Conservation (phyloP, 129 eudicot species). For the Flaveria linearis region DNA sequence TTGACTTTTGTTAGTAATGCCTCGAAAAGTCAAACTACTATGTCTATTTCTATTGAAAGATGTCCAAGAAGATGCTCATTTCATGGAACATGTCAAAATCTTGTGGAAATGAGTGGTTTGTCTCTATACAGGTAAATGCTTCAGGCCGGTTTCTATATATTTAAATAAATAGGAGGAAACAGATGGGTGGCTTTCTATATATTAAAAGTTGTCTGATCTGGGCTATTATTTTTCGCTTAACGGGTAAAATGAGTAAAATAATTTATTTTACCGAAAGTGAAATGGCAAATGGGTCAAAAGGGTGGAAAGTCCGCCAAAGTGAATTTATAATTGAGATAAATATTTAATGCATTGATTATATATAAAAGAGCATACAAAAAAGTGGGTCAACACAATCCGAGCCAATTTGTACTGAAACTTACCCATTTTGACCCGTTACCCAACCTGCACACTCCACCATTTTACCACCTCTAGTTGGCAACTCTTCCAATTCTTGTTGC, state of each 20-base stretch:
- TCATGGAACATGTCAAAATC: conserved; percentile 80
- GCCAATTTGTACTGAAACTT: neutral
- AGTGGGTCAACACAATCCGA: neutral
- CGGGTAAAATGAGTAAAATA: neutral
- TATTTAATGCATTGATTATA: neutral
- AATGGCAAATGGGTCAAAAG: neutral
- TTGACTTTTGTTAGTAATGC: conserved; percentile 32
- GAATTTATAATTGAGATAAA: neutral
- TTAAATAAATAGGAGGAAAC: neutral
- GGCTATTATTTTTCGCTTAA: neutral
- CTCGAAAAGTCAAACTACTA: conserved; percentile 45
- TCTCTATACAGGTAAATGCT: conserved; percentile 67
- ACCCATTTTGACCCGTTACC: neutral
- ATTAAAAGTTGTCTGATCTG: neutral
- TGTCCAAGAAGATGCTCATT: conserved; percentile 85
- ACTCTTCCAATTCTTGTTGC: conserved; percentile 5
- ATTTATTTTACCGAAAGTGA: neutral
- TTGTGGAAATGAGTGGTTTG: conserved; percentile 80
- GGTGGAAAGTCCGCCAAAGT: conserved; percentile 1
- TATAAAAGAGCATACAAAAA: neutral
- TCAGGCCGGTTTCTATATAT: neutral
- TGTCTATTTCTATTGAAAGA: conserved; percentile 88
- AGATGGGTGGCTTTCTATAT: neutral
- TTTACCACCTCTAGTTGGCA: neutral
- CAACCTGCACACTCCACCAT: neutral